Base-by-base conservation (phyloP, 306 rosid genomes). In the Sphenostylis stenocarpa region DNA sequence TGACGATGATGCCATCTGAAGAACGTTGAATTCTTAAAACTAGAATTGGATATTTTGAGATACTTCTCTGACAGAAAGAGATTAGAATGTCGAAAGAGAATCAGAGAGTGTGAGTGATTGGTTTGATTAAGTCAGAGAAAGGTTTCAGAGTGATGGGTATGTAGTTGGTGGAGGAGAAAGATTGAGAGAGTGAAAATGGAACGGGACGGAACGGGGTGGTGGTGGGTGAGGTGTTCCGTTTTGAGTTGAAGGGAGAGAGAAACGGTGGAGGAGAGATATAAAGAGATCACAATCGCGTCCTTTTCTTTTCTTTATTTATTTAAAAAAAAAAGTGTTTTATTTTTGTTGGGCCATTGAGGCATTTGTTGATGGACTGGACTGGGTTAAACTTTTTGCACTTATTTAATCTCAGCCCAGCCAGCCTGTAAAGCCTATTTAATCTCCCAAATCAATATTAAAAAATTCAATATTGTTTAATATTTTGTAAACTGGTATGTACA, bases 1-100 rank as follows among this genome's bases (percentile, higher is more conserved):
- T 2, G 75, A 8, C 3, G 89, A 70, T 13, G 96, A 81, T 41
- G 89, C 84, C 94, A 91, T 92, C 34, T 64, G 12, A 1, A 33
- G 8, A 61, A 31, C 33, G 67, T 61, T 61, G 19, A 67, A 53
- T 53, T 51, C 57, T n/a, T 5, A 52, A 20, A 41, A 41, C 5
- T 14, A 11, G 7, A 33, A 33, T 33, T 33, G 7, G 38, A 33
- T 4, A 33, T 33, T 16, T 14, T 19, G 6, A 49, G 21, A 45
- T 45, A 4, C 51, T 3, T 23, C 55, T 16, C 24, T 13, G 20
- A 65, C 24, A 43, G 60, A 21, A 4, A 14, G 36, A 4, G n/a
- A 39, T 44, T 44, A 47, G 79, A 75, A 31, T 75, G 48, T 24
- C 44, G 10, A 28, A 19, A 45, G 38, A 45, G 38, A 28, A 43